phyloP scores from a whole-genome alignment of 371 early-diverging fungal genomes.

The Syncephalastrum monosporum region DNA sequence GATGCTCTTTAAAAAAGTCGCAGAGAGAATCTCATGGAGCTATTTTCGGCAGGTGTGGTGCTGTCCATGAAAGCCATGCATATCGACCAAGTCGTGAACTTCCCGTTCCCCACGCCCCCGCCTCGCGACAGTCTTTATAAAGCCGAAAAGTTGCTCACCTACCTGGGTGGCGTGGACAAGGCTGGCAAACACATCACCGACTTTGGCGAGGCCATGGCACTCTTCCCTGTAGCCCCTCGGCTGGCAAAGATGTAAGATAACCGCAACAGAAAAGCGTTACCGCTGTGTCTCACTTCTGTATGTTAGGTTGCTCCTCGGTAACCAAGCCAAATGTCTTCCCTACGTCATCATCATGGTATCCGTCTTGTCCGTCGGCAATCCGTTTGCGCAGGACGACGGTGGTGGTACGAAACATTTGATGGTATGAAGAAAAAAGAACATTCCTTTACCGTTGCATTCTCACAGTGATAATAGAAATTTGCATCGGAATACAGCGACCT shows the following conservation, averaged over 20 bases:
- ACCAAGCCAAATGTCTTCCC: slow-evolving; percentile 77
- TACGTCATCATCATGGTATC: slow-evolving; percentile 90
- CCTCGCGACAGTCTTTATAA: slow-evolving; percentile 60
- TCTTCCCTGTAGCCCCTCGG: slow-evolving; percentile 94
- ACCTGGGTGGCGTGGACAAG: slow-evolving; percentile 74
- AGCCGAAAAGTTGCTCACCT: slow-evolving; percentile 72
- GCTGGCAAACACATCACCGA: slow-evolving; percentile 75
- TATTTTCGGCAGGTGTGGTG: slow-evolving; percentile 61
- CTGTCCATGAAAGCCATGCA: slow-evolving; percentile 96
- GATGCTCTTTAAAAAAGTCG: background rate
- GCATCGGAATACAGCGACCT: slow-evolving; percentile 67
- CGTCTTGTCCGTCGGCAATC: slow-evolving; percentile 90
- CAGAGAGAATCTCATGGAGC: background rate
- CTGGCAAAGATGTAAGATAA: slow-evolving; percentile 84
- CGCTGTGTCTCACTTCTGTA: background rate
- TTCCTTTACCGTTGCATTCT: background rate
- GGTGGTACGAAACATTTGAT: slow-evolving; percentile 6
- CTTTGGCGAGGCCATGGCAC: slow-evolving; percentile 86
- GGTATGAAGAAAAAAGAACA: slow-evolving; percentile 1
- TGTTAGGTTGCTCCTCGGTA: slow-evolving; percentile 78
- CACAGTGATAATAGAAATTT: slow-evolving; percentile 2
- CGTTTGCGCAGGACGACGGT: slow-evolving; percentile 22
- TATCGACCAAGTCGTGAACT: slow-evolving; percentile 91
- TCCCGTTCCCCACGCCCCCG: slow-evolving; percentile 95
- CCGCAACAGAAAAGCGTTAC: background rate